Percentiles rank a stretch among this genome's conserved stretches.
Conservation (phyloP, 148 eudicot species). For the Persicaria maculosa region DNA sequence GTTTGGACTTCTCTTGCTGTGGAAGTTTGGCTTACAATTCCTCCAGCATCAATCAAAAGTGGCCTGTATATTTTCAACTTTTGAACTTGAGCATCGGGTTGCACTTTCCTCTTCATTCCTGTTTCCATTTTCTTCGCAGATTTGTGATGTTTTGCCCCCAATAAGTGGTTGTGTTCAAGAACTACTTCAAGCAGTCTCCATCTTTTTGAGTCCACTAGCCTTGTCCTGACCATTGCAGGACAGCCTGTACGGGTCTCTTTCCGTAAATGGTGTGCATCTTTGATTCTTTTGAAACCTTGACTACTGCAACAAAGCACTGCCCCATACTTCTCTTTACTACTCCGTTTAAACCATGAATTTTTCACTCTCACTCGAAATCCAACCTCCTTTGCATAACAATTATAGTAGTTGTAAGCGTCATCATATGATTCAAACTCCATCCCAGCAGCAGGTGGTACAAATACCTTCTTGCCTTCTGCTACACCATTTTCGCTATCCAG, state of each 20-base stretch:
- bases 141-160: constrained; percentile 60
- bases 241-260: constrained; percentile 81
- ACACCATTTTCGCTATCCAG: constrained; percentile 23
- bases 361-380: constrained; percentile 82
- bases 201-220: constrained; percentile 56
- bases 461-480: constrained; percentile 42
- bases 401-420: constrained; percentile 79
- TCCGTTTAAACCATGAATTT: constrained; percentile 80
- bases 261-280: constrained; percentile 66
- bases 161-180: constrained; percentile 77
- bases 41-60: constrained; percentile 33
- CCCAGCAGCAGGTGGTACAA: constrained; percentile 64
- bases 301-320: constrained; percentile 91
- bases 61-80: constrained; percentile 68
- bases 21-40: constrained; percentile 29
- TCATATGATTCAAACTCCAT: constrained; percentile 92
- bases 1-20: constrained; percentile 27
- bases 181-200: constrained; percentile 83
- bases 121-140: constrained; percentile 45
- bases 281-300: constrained; percentile 75
- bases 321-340: constrained; percentile 77
- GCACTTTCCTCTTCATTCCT: constrained; percentile 53
- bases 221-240: constrained; percentile 73
- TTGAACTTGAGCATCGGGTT: constrained; percentile 42
- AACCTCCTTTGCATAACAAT: constrained; percentile 63